These are phyloP conservation scores for Aphanomyces cochlioides DNA, from an alignment of 352 stramenopile genomes.

Conservation along the genomic window DNA sequence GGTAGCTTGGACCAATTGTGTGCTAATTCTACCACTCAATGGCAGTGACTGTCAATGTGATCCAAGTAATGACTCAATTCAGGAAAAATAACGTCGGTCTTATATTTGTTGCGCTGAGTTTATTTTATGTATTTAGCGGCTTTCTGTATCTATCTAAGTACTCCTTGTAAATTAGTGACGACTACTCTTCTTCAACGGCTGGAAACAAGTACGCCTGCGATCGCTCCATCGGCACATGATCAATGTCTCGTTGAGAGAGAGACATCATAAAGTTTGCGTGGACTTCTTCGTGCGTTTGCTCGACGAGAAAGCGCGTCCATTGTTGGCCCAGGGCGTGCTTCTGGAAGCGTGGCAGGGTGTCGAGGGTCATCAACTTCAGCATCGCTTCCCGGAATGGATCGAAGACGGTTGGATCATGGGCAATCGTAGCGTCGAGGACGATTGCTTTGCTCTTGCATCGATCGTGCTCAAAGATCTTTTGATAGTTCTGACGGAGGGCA, in stretches of 20 bases:
- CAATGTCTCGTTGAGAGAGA: neutral
- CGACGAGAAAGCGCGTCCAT: neutral
- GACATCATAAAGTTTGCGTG: slow-evolving; percentile 1
- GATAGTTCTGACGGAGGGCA: slow-evolving; percentile 12
- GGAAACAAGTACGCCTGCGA: too few species aligned
- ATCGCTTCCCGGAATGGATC: slow-evolving; percentile 7
- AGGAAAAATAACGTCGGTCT: too few species aligned
- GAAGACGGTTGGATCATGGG: slow-evolving; percentile 1
- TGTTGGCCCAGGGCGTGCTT: slow-evolving; percentile 6
- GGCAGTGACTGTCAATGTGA: too few species aligned
- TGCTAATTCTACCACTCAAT: too few species aligned
- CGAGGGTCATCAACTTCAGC: slow-evolving; percentile 16
- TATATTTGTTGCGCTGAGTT: too few species aligned
- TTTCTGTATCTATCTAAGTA: too few species aligned
- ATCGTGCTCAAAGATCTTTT: slow-evolving; percentile 4
- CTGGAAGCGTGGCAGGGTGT: slow-evolving; percentile 17
- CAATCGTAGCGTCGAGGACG: neutral
- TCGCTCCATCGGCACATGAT: too few species aligned
- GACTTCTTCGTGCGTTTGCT: neutral
- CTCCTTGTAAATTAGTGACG: too few species aligned
- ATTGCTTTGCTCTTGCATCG: slow-evolving; percentile 1
- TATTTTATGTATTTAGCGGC: too few species aligned
- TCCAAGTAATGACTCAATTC: too few species aligned
- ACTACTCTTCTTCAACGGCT: too few species aligned
- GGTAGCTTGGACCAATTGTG: too few species aligned